These are phyloP conservation scores for Boletus reticulatus DNA, from an alignment of 768 basidiomycete species.

Conservation along the genomic window DNA sequence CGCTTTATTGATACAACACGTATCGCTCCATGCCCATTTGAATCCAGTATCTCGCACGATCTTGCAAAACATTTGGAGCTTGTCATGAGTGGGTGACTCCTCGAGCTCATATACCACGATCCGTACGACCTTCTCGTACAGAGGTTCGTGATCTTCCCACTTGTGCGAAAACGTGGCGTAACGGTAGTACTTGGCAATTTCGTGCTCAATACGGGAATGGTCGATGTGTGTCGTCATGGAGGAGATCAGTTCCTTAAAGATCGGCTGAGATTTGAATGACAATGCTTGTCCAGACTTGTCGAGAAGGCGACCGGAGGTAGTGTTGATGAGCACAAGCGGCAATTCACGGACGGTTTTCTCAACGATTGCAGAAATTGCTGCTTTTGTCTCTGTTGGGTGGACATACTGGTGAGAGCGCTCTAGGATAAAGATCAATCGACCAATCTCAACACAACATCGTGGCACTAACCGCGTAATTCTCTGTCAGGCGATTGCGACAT, in stretches of 20 bases:
- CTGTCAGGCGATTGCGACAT: neutral
- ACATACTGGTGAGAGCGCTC: neutral
- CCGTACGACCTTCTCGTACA: too few species aligned
- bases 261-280: neutral
- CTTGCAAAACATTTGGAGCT: slow-evolving; percentile 7
- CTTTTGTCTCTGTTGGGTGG: neutral
- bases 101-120: too few species aligned
- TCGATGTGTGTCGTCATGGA: too few species aligned
- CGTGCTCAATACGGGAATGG: too few species aligned
- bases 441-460: too few species aligned
- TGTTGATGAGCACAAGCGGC: neutral
- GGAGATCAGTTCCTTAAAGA: neutral
- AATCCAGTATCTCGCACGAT: neutral
- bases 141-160: too few species aligned
- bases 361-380: neutral
- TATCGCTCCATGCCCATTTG: slow-evolving; percentile 10
- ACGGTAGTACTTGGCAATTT: too few species aligned
- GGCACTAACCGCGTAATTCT: neutral
- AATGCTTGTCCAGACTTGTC: neutral
- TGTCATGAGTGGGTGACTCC: neutral
- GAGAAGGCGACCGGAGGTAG: too few species aligned
- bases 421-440: neutral
- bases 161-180: too few species aligned
- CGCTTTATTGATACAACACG: neutral
- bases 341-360: too few species aligned